These are phyloP conservation scores for Phytopythium vexans DNA, from an alignment of 352 stramenopile genomes.

Conservation along the genomic window DNA sequence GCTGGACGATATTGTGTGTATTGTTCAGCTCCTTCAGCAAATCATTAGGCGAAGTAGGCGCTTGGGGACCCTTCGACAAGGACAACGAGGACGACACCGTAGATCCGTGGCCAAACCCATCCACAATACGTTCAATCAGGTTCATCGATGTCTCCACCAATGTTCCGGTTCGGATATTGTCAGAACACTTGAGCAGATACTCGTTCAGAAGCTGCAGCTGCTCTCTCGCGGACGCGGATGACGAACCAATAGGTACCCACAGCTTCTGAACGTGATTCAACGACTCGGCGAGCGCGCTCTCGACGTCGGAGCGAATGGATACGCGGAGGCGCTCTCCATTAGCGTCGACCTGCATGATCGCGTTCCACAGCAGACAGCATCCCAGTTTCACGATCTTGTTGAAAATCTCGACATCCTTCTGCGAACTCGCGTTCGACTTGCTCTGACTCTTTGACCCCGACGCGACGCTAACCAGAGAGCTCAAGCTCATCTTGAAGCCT, in stretches of 20 bases:
- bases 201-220: slow-evolving; percentile 67
- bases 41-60: slow-evolving; percentile 38
- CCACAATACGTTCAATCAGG: slow-evolving; percentile 67
- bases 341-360: slow-evolving; percentile 37
- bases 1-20: slow-evolving; percentile 51
- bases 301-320: slow-evolving; percentile 46
- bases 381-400: slow-evolving; percentile 73
- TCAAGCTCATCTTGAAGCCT: slow-evolving; percentile 72
- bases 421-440: slow-evolving; percentile 36
- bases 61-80: slow-evolving; percentile 27
- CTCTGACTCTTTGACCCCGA: slow-evolving; percentile 36
- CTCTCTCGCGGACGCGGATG: slow-evolving; percentile 55
- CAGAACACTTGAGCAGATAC: slow-evolving; percentile 70
- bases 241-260: slow-evolving; percentile 43
- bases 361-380: slow-evolving; percentile 81
- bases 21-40: slow-evolving; percentile 67
- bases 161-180: slow-evolving; percentile 54
- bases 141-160: slow-evolving; percentile 74
- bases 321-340: slow-evolving; percentile 15
- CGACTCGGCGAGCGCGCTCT: slow-evolving; percentile 60
- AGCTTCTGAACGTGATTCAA: slow-evolving; percentile 70
- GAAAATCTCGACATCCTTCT: slow-evolving; percentile 69
- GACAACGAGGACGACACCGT: slow-evolving; percentile 37
- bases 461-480: slow-evolving; percentile 54
- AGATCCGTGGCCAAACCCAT: slow-evolving; percentile 42